These are phyloP conservation scores for Stemphylium lycopersici DNA, from an alignment of 2,329 filamentous ascomycete genomes.

Conservation along the genomic window DNA sequence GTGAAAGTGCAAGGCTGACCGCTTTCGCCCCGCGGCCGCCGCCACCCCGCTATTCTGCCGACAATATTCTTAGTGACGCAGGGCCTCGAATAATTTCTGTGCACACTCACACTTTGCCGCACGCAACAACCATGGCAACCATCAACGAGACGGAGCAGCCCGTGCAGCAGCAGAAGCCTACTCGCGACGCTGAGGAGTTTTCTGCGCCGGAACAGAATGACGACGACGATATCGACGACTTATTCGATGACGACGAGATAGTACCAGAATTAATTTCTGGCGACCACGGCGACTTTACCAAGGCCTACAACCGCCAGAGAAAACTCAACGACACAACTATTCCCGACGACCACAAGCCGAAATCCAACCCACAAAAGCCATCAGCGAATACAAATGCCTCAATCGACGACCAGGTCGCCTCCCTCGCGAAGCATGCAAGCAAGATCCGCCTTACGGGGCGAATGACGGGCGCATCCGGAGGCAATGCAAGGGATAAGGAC, in stretches of 20 bases:
- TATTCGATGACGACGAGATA: slow-evolving; percentile 63
- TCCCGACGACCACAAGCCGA: slow-evolving; percentile 63
- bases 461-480: slow-evolving; percentile 58
- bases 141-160: slow-evolving; percentile 11
- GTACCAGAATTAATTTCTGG: slow-evolving; percentile 63
- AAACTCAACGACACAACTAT: slow-evolving; percentile 64
- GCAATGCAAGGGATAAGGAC: slow-evolving; percentile 67
- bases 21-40: slow-evolving; percentile 13
- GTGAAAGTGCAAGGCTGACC: slow-evolving; percentile 2
- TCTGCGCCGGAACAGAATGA: slow-evolving; percentile 48
- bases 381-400: slow-evolving; percentile 78
- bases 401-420: slow-evolving; percentile 85
- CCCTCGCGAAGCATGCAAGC: slow-evolving; percentile 81
- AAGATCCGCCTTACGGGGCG: slow-evolving; percentile 79
- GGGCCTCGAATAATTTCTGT: slow-evolving; percentile 13
- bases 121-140: slow-evolving; percentile 19
- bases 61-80: slow-evolving; percentile 10
- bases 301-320: slow-evolving; percentile 85
- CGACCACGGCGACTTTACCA: slow-evolving; percentile 73
- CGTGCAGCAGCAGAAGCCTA: slow-evolving; percentile 10
- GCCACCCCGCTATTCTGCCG: slow-evolving; percentile 21
- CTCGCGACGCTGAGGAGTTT: slow-evolving; percentile 11
- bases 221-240: slow-evolving; percentile 68
- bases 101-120: not conserved
- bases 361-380: slow-evolving; percentile 73